Conservation (phyloP, 1,139 yeast species). For the Nakaseomyces sp. region DNA sequence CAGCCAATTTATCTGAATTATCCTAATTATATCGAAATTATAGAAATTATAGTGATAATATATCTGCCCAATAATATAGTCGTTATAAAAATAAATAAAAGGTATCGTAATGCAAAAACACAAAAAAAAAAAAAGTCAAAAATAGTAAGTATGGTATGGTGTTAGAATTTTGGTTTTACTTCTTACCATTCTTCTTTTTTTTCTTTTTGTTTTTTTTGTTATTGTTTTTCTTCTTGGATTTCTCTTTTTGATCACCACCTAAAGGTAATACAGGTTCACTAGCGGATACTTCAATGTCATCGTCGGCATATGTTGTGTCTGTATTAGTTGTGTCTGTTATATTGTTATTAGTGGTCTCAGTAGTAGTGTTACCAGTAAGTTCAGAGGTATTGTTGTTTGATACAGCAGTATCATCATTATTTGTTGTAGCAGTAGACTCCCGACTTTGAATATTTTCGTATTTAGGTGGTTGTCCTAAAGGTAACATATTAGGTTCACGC, state of each 20-base stretch:
- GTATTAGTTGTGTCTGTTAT: neutral
- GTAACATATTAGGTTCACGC: constrained; percentile 1
- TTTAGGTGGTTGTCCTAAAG: neutral
- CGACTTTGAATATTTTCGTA: neutral
- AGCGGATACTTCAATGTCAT: neutral
- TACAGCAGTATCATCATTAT: neutral
- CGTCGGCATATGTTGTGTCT: neutral
- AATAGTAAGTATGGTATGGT: too few species aligned
- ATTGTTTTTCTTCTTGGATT: neutral
- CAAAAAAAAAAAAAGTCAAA: too few species aligned
- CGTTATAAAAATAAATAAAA: too few species aligned
- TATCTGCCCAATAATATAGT: too few species aligned
- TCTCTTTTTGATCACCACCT: neutral
- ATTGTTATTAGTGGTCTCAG: neutral
- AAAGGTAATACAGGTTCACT: neutral
- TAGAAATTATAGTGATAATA: too few species aligned
- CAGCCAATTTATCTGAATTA: constrained; percentile 53
- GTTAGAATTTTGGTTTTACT: too few species aligned
- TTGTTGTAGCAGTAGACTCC: neutral
- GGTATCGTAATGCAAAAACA: too few species aligned
- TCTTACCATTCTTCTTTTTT: neutral
- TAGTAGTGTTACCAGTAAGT: neutral
- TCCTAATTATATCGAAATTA: constrained; percentile 9
- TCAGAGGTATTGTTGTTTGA: neutral
- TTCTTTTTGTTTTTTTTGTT: neutral